phyloP scores from a whole-genome alignment of 169 alveolate species.

The Cryptosporidium baileyi region DNA sequence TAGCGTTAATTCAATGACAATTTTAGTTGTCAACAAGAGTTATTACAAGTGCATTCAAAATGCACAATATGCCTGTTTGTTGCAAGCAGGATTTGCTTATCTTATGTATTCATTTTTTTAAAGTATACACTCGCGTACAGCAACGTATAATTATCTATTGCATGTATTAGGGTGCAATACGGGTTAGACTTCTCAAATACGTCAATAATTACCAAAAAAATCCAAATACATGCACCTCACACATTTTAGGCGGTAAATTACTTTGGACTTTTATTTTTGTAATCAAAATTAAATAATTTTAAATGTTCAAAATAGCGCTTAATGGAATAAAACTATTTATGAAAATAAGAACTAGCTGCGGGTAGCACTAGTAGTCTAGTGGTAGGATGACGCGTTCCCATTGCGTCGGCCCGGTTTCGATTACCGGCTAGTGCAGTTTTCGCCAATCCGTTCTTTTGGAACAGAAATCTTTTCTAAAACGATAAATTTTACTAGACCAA shows the following conservation, averaged over 20 bases:
- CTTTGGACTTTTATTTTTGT: neutral
- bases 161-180: constrained; percentile 68
- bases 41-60: constrained; percentile 60
- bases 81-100: constrained; percentile 12
- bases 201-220: constrained; percentile 35
- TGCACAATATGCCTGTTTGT: constrained; percentile 54
- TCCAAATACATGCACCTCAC: constrained; percentile 62
- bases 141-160: constrained; percentile 30
- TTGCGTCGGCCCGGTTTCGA: constrained; percentile 71
- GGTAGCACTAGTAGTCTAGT: constrained; percentile 49
- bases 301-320: too few species aligned
- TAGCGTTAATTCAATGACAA: constrained; percentile 32
- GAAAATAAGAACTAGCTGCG: neutral
- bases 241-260: neutral
- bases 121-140: constrained; percentile 40
- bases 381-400: constrained; percentile 71
- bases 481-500: neutral
- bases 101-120: neutral
- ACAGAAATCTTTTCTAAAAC: neutral
- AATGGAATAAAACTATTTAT: neutral
- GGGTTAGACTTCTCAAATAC: constrained; percentile 34
- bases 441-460: too few species aligned
- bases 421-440: constrained; percentile 69
- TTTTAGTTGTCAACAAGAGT: constrained; percentile 12
- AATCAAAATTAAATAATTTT: too few species aligned